Percentiles rank a stretch among this genome's conserved stretches.
Evolutionary conservation across 2,329 filamentous ascomycete species (phyloP).

Genomic region (Aspergillus sp.): DNA sequence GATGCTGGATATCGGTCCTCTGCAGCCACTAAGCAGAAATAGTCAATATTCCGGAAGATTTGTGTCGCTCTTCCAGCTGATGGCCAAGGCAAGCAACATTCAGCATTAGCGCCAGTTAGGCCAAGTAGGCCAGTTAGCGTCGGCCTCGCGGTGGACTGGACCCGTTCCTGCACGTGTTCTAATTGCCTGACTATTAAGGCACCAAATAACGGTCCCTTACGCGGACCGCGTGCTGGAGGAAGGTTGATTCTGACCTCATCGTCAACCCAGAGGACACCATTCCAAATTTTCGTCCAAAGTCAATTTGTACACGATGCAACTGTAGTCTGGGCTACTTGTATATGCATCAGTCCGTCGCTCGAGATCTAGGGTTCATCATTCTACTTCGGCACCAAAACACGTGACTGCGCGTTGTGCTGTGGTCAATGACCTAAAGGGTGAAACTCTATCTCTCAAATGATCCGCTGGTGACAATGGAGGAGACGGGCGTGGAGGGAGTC

Average conservation of each 20-base stretch:
- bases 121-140: not conserved
- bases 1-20: not conserved
- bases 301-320: not conserved
- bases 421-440: not conserved
- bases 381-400: slow-evolving; percentile 10
- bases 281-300: not conserved
- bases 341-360: not conserved
- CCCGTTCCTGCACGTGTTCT: not conserved
- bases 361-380: not conserved
- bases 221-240: not conserved
- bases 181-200: not conserved
- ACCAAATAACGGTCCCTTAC: not conserved
- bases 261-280: not conserved
- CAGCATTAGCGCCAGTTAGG: not conserved
- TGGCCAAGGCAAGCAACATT: not conserved
- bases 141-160: too few relatives aligned
- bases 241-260: not conserved
- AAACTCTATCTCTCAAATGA: not conserved
- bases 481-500: not conserved
- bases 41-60: not conserved
- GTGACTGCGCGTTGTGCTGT: slow-evolving; percentile 25
- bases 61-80: not conserved
- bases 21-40: not conserved
- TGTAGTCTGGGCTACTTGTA: not conserved
- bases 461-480: not conserved